Evolutionary conservation across 2,329 filamentous ascomycete species (phyloP), one percentile per base, ranked within the genome.

Genomic region (Alternaria sp.): DNA sequence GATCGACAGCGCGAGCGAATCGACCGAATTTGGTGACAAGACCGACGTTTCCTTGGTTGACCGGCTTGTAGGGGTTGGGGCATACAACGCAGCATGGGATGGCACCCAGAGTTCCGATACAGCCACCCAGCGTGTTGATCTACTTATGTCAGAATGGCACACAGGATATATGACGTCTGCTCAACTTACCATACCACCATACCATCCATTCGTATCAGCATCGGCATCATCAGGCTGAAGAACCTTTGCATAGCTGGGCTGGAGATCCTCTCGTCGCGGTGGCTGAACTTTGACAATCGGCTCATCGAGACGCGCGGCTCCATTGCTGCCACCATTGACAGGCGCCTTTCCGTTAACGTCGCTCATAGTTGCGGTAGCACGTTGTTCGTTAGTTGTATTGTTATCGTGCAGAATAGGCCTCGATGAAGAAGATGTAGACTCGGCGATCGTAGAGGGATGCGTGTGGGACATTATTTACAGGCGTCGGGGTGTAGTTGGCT

Each of bases 1-100:
- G 95, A 79, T 99, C 95, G 68, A 98, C 94, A 11, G 95, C 93
- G 80, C 94, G 92, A 81, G 97, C 92, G 83, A 99, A 98, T 67
- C 90, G 86, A 70, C 95, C 95, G 70, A 99, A 99, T 81, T 94
- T 96, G 75, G 94, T 97, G 77, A 99, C 90, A 45, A 99, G 86
- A 63, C 95, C 95, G 50, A 99, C 95, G 71, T 97, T 94, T 72
- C 95, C 95, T 83, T 98, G 95, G 57, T 87, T 84, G 61, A 99
- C 94, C 49, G 89, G 90, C 84, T 96, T 97, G 86, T 94, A 98
- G 3, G 94, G 95, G 82, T 99, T 99, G 51, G 95, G 95, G 83
- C 92, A 97, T 81, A 90, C 84, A 77, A 97, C 82, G 79, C 94
- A 97, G 88, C 94, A 97, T 5, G 95, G 95, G 69, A 98, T 85